A percentile compares a stretch with the other conserved stretches of the same genome.
These are phyloP conservation scores for Tilletia walkeri DNA, from an alignment of 1,284 basidiomycete species.

Conservation along the genomic window DNA sequence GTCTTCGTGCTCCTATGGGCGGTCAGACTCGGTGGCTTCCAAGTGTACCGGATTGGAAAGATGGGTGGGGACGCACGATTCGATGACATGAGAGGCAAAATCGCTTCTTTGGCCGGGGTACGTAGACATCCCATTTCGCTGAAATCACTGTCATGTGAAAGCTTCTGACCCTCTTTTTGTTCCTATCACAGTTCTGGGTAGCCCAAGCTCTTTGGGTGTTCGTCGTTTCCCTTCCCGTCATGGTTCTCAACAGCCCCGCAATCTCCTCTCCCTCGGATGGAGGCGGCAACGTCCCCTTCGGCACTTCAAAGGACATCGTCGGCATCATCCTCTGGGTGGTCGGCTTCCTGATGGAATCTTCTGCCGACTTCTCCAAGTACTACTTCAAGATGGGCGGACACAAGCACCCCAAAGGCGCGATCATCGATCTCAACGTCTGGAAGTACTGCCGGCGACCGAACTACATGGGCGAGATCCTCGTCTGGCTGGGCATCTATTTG, in stretches of 20 bases:
- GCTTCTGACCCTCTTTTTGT: too few relatives aligned
- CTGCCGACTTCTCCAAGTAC: constrained; percentile 67
- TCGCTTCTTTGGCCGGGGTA: constrained; percentile 34
- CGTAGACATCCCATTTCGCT: neutral
- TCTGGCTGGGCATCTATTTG: constrained; percentile 47
- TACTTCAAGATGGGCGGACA: constrained; percentile 36
- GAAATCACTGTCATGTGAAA: too few relatives aligned
- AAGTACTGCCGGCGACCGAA: constrained; percentile 63
- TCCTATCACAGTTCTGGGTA: constrained; percentile 21
- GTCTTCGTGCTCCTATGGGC: constrained; percentile 62
- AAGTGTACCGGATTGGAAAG: constrained; percentile 51
- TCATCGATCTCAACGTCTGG: constrained; percentile 42
- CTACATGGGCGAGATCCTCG: constrained; percentile 70
- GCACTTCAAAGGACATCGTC: constrained; percentile 63
- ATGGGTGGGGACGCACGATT: constrained; percentile 51
- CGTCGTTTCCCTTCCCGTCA: constrained; percentile 43
- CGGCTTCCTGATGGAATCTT: constrained; percentile 66
- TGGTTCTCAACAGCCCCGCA: constrained; percentile 43
- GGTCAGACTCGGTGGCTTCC: constrained; percentile 45
- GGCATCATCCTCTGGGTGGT: constrained; percentile 69
- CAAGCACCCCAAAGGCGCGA: constrained; percentile 40
- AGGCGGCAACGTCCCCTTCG: constrained; percentile 33
- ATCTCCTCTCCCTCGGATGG: constrained; percentile 30
- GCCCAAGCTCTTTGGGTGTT: constrained; percentile 48
- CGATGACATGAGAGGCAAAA: constrained; percentile 51